Evolutionary conservation across 192 early-diverging fungal species (phyloP), one percentile per base, ranked within the genome.

Genomic region (Linnemannia zychae): DNA sequence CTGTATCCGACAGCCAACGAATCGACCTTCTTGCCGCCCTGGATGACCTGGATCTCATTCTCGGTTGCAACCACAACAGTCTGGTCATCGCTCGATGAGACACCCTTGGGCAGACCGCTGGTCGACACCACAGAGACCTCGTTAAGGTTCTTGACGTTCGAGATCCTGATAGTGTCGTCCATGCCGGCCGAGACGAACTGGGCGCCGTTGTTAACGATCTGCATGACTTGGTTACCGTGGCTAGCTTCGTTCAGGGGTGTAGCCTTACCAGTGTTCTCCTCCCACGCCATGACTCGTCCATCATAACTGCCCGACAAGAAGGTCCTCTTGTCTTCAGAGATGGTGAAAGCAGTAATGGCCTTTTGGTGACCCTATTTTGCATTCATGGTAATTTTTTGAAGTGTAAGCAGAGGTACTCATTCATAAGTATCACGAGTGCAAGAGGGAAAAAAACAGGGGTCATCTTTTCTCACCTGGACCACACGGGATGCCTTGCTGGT

Each of bases 221-320:
- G 88, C 36, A 88, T 93, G 33, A 97, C 88, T 79, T 96, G 95
- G 74, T 96, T 98, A 0, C 90, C 71, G 90, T 98, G 97, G 31
- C 94, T 92, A 13, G 88, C 77, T 7, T 95, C 96, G 16, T 76
- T 52, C 12, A 96, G 73, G 24, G 75, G 86, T n/a, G 68, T 82
- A 15, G 88, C 90, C 4, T 67, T 76, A 0, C 87, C 91, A 22
- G 86, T 57, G 9, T 87, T 86, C 47, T 65, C 87, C 38, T 90
- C 90, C 97, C 97, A 98, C 0, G 88, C 72, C 85, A 92, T 92
- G n/a, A 98, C 91, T n/a, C 92, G 91, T 12, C 98, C 98, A 83
- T 99, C 98, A 84, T 98, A 98, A 73, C 94, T 95, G 50, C 96
- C 98, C 16, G 96, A 96, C 85, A 91, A 95, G 46, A 99, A 88